Evolutionary conservation across 495 filamentous ascomycete species (phyloP).

Genomic region (Aspergillus steynii): DNA sequence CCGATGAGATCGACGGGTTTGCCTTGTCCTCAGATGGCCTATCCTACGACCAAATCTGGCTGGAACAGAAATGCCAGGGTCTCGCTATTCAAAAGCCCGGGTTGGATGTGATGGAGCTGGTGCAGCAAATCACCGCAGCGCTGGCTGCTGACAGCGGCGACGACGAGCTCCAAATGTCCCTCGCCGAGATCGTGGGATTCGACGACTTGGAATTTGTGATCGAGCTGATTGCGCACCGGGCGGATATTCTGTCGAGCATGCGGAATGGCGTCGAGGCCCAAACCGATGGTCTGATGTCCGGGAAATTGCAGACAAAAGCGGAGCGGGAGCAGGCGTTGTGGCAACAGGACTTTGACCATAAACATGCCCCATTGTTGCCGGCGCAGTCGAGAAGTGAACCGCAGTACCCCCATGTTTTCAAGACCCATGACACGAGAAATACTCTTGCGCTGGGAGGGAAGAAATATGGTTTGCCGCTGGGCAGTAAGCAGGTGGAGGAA

Average conservation of each 20-base stretch:
- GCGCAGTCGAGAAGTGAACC: conserved; percentile 58
- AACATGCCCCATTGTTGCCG: conserved; percentile 67
- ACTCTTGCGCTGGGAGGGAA: conserved; percentile 71
- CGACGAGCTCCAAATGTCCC: conserved; percentile 80
- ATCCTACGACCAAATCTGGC: conserved; percentile 56
- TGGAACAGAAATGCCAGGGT: conserved; percentile 61
- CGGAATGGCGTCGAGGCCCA: conserved; percentile 36
- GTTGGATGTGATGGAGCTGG: conserved; percentile 60
- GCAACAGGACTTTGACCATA: conserved; percentile 78
- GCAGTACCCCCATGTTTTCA: conserved; percentile 93
- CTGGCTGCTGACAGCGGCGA: conserved; percentile 67
- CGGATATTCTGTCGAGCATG: conserved; percentile 54
- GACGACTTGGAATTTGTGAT: conserved; percentile 89
- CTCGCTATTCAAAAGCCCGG: conserved; percentile 61
- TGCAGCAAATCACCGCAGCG: conserved; percentile 69
- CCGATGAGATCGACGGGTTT: conserved; percentile 36
- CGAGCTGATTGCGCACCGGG: conserved; percentile 73
- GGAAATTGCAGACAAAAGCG: conserved; percentile 67
- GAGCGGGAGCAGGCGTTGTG: conserved; percentile 77
- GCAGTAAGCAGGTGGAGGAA: conserved; percentile 60
- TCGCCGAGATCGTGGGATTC: conserved; percentile 91
- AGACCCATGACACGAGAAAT: conserved; percentile 76
- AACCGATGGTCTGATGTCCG: conserved; percentile 50
- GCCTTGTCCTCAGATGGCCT: conserved; percentile 18
- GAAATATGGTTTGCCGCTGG: conserved; percentile 72